phyloP scores from a whole-genome alignment of 108 stramenopile genomes.

The Cyclostephanos invisitatus region DNA sequence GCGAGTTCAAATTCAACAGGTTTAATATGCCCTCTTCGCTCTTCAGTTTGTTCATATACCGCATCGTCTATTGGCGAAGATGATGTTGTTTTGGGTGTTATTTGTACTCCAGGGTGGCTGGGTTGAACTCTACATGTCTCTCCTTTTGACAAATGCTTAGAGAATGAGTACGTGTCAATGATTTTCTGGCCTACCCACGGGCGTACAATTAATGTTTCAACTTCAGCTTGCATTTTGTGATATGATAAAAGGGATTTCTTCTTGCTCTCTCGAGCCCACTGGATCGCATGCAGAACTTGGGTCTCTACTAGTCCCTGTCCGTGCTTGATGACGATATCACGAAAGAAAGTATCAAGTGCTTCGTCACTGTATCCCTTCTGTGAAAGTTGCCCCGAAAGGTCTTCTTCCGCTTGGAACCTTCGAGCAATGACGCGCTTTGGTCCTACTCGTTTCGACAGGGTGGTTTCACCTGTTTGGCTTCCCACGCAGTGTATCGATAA shows the following conservation, averaged over 20 bases:
- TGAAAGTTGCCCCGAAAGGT: background rate
- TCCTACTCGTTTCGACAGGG: background rate
- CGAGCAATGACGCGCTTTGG: background rate
- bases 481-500: background rate
- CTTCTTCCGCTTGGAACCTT: background rate
- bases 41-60: constrained; percentile 3
- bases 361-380: background rate
- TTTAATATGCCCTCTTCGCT: constrained; percentile 1
- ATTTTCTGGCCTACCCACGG: constrained; percentile 16
- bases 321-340: constrained; percentile 11
- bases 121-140: constrained; percentile 12
- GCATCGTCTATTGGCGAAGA: background rate
- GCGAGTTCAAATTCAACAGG: constrained; percentile 2
- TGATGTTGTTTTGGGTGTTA: constrained; percentile 12
- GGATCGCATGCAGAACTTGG: constrained; percentile 13
- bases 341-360: constrained; percentile 2
- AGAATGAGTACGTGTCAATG: constrained; percentile 11
- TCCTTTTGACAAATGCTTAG: constrained; percentile 2
- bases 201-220: background rate
- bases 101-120: constrained; percentile 1
- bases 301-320: constrained; percentile 8
- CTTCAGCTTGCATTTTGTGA: constrained; percentile 9
- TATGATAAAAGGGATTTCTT: constrained; percentile 10
- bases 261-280: constrained; percentile 20
- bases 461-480: background rate